These are phyloP conservation scores for Balamuthia mandrillaris DNA, from an alignment of 208 protist species.

Conservation along the genomic window DNA sequence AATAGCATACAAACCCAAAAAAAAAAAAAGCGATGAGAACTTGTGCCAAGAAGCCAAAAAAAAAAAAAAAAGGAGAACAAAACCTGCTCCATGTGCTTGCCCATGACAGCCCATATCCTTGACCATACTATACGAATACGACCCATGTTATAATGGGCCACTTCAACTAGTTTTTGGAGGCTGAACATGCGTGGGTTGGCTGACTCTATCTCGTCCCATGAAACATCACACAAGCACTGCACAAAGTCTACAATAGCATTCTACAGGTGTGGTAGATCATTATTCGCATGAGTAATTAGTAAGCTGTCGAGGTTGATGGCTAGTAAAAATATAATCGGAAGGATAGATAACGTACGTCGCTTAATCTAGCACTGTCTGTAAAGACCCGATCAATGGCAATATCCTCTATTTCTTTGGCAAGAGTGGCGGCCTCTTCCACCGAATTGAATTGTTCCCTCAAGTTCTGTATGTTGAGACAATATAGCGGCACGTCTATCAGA, in stretches of 20 bases:
- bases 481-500: too few species aligned
- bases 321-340: neutral
- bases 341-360: constrained; percentile 37
- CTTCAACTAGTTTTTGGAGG: constrained; percentile 82
- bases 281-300: neutral
- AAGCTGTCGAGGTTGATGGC: neutral
- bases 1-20: neutral
- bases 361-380: constrained; percentile 57
- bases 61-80: neutral
- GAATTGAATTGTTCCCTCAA: too few species aligned
- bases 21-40: neutral
- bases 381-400: constrained; percentile 80
- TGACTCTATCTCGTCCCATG: constrained; percentile 69
- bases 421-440: constrained; percentile 34
- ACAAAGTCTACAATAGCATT: constrained; percentile 80
- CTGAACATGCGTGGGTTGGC: constrained; percentile 53
- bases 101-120: constrained; percentile 75
- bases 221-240: constrained; percentile 69
- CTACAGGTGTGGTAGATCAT: neutral
- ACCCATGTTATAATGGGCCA: constrained; percentile 82
- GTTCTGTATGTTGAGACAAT: too few species aligned
- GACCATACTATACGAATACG: constrained; percentile 81
- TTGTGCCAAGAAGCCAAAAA: neutral
- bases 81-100: constrained; percentile 54
- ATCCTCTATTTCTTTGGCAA: constrained; percentile 68